Evolutionary conservation across 345 rosid genomes (phyloP), one percentile per base, ranked within the genome.

Genomic region (Zanthoxylum bungeanum): DNA sequence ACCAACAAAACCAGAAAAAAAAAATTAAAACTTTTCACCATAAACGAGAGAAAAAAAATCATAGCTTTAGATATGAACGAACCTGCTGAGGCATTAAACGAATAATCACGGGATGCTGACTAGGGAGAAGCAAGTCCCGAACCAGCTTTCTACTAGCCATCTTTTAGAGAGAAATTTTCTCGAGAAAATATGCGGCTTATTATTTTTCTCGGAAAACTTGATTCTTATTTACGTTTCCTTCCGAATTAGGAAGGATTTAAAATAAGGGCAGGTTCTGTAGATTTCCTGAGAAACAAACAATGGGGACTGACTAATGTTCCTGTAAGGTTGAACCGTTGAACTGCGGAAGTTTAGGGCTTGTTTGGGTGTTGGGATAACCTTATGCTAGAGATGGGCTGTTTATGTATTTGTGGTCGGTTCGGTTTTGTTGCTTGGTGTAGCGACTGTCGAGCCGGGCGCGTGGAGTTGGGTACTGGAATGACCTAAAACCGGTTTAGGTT

Each of bases 61-160:
- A 19, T 3, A 75, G 27, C 39, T 27, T 25, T 12, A 30, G 56
- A 66, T 14, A n/a, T 4, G 47, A 8, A 75, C 77, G 33, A 68
- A 90, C 93, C 91, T 85, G 86, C 56, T 70, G 84, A 64, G 81
- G 72, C 21, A 69, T 59, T 37, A 82, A 27, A 34, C 62, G 88
- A 40, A 24, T 77, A 50, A 74, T 76, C 65, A 91, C 72, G n/a
- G 85, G 79, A 71, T 83, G 82, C 74, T 80, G 87, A 70, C 84
- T 84, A 53, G 81, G 73, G n/a, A 88, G 78, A 37, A 90, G 50
- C 60, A 87, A 75, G 76, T 91, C 94, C 42, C 93, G 90, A 64
- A 87, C 79, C 74, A 93, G 73, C 88, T 89, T 89, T 58, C 91
- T 83, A 80, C 86, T 78, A 64, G 96, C 96, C 98, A 93, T 93